Evolutionary conservation across 768 basidiomycete species (phyloP).

Genomic region (Kwoniella europaea): DNA sequence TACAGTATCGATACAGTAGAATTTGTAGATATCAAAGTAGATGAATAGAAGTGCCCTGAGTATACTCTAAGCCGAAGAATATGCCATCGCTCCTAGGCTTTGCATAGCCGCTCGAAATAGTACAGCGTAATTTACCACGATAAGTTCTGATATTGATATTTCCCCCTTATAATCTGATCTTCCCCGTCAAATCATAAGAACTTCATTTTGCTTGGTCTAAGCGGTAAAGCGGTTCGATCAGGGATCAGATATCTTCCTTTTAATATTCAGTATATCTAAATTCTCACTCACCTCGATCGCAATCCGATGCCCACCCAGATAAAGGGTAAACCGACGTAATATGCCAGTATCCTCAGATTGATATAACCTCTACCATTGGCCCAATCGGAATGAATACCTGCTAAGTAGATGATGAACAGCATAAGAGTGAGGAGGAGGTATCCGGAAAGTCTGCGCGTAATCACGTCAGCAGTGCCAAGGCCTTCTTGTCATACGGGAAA

Average conservation of each 20-base stretch:
- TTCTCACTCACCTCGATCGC: constrained; percentile 42
- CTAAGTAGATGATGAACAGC: constrained; percentile 70
- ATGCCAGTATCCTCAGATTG: constrained; percentile 41
- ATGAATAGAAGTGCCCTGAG: no score
- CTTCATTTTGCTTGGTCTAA: constrained; percentile 48
- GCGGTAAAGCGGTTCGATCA: neutral
- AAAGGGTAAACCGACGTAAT: constrained; percentile 49
- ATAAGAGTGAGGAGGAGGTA: constrained; percentile 71
- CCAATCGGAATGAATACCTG: constrained; percentile 74
- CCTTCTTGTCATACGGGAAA: no score
- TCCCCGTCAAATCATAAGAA: constrained; percentile 26
- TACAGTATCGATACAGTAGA: neutral
- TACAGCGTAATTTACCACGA: no score
- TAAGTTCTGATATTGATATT: no score
- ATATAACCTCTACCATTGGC: constrained; percentile 33
- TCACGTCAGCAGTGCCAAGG: no score
- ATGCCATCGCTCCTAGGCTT: no score
- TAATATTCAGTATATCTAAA: neutral
- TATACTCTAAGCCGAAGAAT: no score
- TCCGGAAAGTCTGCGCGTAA: constrained; percentile 77
- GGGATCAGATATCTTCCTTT: neutral
- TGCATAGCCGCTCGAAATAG: no score
- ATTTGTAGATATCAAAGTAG: neutral
- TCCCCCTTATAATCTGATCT: no score
- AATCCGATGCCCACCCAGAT: constrained; percentile 41